Evolutionary conservation across 192 early-diverging fungal genomes (phyloP).

Genomic region (Obelidium mucronatum): DNA sequence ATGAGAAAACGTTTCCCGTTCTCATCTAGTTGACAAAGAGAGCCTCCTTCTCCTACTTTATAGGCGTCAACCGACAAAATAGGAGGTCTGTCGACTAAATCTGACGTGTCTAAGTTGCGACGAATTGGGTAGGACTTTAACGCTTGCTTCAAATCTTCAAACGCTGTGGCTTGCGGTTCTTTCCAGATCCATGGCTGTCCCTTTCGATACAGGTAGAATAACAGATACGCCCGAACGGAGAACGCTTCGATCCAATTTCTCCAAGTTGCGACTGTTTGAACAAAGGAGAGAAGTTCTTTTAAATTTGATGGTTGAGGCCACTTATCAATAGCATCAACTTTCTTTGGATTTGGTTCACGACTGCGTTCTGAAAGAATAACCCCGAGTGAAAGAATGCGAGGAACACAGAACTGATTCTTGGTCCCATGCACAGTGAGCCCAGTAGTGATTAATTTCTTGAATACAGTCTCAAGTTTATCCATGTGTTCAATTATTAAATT

Average conservation of each 20-base stretch:
- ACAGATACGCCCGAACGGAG: not conserved
- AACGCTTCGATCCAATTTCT: not conserved
- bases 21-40: not conserved
- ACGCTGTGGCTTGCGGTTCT: not conserved
- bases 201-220: not conserved
- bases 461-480: not conserved
- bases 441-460: not conserved
- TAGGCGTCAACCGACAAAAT: not conserved
- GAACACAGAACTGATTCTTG: conserved; percentile 1
- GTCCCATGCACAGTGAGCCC: not conserved
- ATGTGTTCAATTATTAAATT: not conserved
- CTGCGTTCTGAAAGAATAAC: not conserved
- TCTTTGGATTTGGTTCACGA: not conserved
- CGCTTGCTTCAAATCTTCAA: not conserved
- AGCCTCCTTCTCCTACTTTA: not conserved
- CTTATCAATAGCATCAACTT: not conserved
- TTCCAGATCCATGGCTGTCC: not conserved
- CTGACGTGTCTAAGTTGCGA: not conserved
- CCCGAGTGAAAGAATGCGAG: not conserved
- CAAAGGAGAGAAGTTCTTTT: not conserved
- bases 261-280: not conserved
- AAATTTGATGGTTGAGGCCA: not conserved
- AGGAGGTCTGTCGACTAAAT: not conserved
- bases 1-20: not conserved
- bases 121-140: not conserved